phyloP scores from a whole-genome alignment of 192 early-diverging fungal genomes.

The Coemansia sp. region DNA sequence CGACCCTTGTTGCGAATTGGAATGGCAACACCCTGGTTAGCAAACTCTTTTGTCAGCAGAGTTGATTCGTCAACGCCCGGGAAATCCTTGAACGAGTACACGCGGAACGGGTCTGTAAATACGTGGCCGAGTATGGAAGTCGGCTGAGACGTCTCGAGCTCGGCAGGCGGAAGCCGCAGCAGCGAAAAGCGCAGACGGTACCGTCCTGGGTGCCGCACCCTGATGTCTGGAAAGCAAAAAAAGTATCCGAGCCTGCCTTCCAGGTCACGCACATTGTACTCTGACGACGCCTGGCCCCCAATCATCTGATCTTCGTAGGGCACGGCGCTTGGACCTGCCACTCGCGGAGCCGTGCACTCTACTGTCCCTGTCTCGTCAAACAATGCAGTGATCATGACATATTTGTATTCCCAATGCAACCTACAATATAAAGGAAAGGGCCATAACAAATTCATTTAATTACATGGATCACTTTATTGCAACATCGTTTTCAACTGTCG shows the following conservation, averaged over 20 bases:
- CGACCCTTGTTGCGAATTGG: slow-evolving; percentile 45
- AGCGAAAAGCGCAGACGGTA: slow-evolving; percentile 42
- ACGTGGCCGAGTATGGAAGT: slow-evolving; percentile 10
- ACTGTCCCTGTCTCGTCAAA: slow-evolving; percentile 25
- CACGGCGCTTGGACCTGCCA: neutral
- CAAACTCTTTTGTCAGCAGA: slow-evolving; percentile 26
- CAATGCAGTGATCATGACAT: slow-evolving; percentile 37
- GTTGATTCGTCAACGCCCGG: slow-evolving; percentile 46
- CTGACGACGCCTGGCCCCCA: slow-evolving; percentile 22
- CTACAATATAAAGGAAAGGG: slow-evolving; percentile 13
- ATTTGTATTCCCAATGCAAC: slow-evolving; percentile 12
- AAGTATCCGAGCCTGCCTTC: slow-evolving; percentile 19
- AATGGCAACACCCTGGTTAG: slow-evolving; percentile 30
- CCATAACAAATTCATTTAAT: neutral
- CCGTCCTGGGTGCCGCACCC: slow-evolving; percentile 23
- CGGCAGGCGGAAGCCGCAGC: slow-evolving; percentile 19
- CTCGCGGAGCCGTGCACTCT: slow-evolving; percentile 13
- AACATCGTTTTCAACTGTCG: neutral
- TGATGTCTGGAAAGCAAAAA: slow-evolving; percentile 44
- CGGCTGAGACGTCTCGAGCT: slow-evolving; percentile 2
- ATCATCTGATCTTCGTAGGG: slow-evolving; percentile 4
- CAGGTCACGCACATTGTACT: slow-evolving; percentile 21
- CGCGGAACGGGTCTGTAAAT: slow-evolving; percentile 27
- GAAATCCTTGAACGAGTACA: slow-evolving; percentile 39
- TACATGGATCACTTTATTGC: neutral